Evolutionary conservation across 768 basidiomycete species (phyloP), one percentile per base, ranked within the genome.

Genomic region (Tremella yokohamensis): DNA sequence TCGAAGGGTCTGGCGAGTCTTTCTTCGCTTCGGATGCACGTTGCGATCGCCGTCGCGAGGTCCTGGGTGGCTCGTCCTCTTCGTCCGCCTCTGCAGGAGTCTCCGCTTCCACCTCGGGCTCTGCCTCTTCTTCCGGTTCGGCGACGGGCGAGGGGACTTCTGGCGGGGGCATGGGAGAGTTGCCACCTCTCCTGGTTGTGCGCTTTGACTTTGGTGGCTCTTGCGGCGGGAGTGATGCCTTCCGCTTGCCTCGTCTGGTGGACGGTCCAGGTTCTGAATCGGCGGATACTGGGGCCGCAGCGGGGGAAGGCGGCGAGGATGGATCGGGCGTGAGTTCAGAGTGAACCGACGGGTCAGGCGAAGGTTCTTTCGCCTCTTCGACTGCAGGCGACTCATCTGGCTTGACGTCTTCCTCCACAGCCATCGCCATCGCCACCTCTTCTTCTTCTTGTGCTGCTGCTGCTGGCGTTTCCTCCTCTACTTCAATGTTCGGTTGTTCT

Each of bases 231-330:
- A 49, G 26, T 6, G 38, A 29, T 3, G 64, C 62, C 57, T 69
- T 69, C 8, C 68, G 60, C 47, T 69, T 69, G 38, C 57, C 53
- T 8, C 34, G 37, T 12, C 68, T 47, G 1, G 62, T 56, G 13
- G 56, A 48, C 3, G 40, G 16, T 1, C 25, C 49, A 15, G 52
- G 18, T 8, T 15, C 37, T 15, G 51, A 12, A 3, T 16, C 37
- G 7, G 37, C 38, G 39, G 20, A 18, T 19, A 40, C 52, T 18
- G 18, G 16, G 9, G 34, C 8, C 15, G n/a, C 29, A 40, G 40
- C 52, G 22, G 56, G 50, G 2, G 26, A 18, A 8, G 47, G 45
- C 20, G 54, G 54, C 22, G 54, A 48, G 19, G 29, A 34, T 4
- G 29, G 29, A 4, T 34, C 29, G 29, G 29, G 29, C 4, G 29